Evolutionary conservation across 305 asterid genomes (phyloP).

Genomic region (Fraxinus angustifolia): DNA sequence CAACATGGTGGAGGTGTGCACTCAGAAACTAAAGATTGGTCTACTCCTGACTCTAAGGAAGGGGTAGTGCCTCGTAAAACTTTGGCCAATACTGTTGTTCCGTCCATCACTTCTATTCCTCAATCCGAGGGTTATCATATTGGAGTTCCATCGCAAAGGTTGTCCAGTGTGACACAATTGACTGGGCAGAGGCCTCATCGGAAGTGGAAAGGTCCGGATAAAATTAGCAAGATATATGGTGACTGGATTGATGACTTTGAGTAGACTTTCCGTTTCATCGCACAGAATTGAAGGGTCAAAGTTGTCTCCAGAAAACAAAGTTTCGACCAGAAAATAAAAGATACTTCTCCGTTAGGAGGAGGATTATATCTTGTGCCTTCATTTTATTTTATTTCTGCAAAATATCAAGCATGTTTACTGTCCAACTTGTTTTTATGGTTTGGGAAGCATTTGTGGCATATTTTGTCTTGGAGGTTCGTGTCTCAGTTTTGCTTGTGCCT

Average conservation of each 20-base stretch:
- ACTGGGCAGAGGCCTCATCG: conserved; percentile 35
- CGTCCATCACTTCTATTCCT: conserved; percentile 25
- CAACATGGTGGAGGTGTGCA: conserved; percentile 32
- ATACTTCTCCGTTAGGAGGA: background rate
- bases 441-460: background rate
- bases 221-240: conserved; percentile 48
- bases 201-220: conserved; percentile 54
- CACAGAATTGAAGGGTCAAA: background rate
- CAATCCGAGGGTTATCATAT: conserved; percentile 30
- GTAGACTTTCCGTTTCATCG: conserved; percentile 4
- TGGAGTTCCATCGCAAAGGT: conserved; percentile 34
- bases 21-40: conserved; percentile 25
- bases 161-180: conserved; percentile 29
- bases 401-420: background rate
- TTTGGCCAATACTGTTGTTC: conserved; percentile 18
- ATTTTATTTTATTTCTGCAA: background rate
- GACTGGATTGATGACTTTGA: conserved; percentile 57
- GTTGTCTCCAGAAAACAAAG: background rate
- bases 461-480: background rate
- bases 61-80: conserved; percentile 25
- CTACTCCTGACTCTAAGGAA: conserved; percentile 31
- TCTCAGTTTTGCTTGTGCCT: background rate
- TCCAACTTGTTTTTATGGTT: background rate
- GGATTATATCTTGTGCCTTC: background rate
- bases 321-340: background rate